A percentile compares a stretch with the other conserved stretches of the same genome.
Evolutionary conservation across 306 rosid genomes (phyloP).

Genomic region (Astragalus glycyphyllos): DNA sequence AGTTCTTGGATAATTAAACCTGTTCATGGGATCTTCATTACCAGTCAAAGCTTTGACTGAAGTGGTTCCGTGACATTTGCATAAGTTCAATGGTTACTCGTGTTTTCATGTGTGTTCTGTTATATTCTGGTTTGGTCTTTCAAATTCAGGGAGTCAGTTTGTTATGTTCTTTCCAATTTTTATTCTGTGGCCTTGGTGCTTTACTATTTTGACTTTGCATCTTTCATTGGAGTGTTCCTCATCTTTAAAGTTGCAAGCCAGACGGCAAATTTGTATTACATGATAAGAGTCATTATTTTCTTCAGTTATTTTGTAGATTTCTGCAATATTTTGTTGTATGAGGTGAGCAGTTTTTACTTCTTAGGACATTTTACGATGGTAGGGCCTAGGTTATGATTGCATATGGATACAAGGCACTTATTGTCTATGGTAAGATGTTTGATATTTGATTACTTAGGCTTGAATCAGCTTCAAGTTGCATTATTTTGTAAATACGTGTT

Average conservation of each 20-base stretch:
- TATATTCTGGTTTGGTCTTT: constrained; percentile 4
- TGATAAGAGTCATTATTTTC: constrained; percentile 18
- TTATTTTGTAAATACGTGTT: neutral
- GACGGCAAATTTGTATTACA: constrained; percentile 11
- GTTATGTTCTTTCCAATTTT: constrained; percentile 10
- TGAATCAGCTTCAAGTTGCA: constrained; percentile 28
- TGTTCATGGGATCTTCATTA: neutral
- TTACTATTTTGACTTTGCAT: constrained; percentile 6
- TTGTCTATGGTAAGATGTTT: constrained; percentile 15
- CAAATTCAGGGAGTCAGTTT: constrained; percentile 12
- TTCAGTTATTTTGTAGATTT: neutral
- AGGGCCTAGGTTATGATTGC: constrained; percentile 31
- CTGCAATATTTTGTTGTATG: constrained; percentile 6
- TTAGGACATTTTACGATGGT: constrained; percentile 31
- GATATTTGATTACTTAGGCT: constrained; percentile 31
- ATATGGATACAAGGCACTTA: constrained; percentile 21
- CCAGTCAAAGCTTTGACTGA: constrained; percentile 21
- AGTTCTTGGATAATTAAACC: neutral
- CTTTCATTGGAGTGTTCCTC: neutral
- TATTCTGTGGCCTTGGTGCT: constrained; percentile 25
- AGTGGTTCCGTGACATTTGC: constrained; percentile 32
- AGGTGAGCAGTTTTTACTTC: constrained; percentile 12
- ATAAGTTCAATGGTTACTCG: constrained; percentile 12
- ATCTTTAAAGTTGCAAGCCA: constrained; percentile 18
- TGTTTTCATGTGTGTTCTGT: constrained; percentile 4